Evolutionary conservation across 495 filamentous ascomycete genomes (phyloP), one percentile per base, ranked within the genome.

Genomic region (Podospora pseudocomata): DNA sequence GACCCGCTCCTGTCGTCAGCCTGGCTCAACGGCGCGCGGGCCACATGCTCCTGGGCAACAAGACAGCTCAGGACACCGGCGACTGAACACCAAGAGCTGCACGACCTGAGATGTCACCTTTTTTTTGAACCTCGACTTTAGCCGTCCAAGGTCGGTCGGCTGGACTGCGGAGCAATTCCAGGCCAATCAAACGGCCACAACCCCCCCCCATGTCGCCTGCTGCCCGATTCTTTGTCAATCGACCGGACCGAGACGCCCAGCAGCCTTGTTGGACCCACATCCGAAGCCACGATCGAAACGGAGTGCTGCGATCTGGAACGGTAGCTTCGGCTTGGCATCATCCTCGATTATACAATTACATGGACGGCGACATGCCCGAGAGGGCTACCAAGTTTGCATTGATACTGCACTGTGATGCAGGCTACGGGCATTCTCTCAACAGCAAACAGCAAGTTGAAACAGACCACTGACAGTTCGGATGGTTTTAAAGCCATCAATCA

Each of bases 121-220:
- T 64, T 66, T 56, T 27, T 64, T 61, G 26, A 27, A 58, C 55
- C 55, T 58, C 7, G 26, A 44, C 16, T 68, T 68, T 68, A 68
- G 67, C 67, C 67, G 30, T 32, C 30, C 7, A 23, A 23, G 23
- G 62, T 68, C 32, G 53, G n/a, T 53, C 61, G 65, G 56, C 65
- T 60, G 18, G 60, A 34, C 23, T 26, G 68, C 62, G 63, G 63
- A 57, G 57, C 20, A 66, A 65, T 62, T 59, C 27, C 49, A 64
- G 60, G 15, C 66, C 66, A 71, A 71, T 66, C 70, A 61, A 61
- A 57, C 53, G 49, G 20, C 30, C 69, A 71, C 69, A 67, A 64
- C 44, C 61, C 58, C 58, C 58, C 49, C 65, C 13, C 55, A 26
- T 63, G 28, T 18, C 23, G 20, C 57, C 55, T 20, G 55, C n/a